phyloP scores from a whole-genome alignment of 2,329 filamentous ascomycete genomes.

The Monilinia vaccinii-corymbosi region DNA sequence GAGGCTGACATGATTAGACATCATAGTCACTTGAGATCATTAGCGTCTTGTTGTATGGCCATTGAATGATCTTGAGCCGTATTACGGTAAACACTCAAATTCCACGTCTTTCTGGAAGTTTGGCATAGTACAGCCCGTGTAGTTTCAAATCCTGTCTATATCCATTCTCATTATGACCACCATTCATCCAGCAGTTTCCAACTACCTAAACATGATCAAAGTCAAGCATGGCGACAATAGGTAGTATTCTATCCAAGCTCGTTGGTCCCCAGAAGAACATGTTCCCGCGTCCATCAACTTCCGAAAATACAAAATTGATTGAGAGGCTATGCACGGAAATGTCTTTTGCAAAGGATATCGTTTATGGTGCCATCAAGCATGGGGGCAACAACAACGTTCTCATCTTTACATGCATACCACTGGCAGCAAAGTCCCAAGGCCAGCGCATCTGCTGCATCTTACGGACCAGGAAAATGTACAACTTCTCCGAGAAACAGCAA shows the following conservation, averaged over 20 bases:
- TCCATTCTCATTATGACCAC: neutral
- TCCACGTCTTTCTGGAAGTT: too few relatives aligned
- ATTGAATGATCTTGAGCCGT: too few relatives aligned
- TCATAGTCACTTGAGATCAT: too few relatives aligned
- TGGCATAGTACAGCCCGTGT: too few relatives aligned
- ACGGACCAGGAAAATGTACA: neutral
- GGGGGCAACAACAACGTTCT: neutral
- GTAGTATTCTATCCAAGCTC: neutral
- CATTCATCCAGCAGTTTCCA: neutral
- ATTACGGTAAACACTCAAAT: too few relatives aligned
- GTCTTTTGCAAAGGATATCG: neutral
- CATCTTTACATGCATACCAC: neutral
- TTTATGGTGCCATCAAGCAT: neutral
- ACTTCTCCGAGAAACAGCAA: neutral
- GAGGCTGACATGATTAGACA: too few relatives aligned
- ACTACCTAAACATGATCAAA: neutral
- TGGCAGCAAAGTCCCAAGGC: neutral
- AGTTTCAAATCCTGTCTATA: neutral
- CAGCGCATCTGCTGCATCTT: neutral
- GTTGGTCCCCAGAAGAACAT: neutral
- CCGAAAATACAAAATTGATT: neutral
- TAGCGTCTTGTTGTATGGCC: too few relatives aligned
- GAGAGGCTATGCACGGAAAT: neutral
- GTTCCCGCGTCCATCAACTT: neutral
- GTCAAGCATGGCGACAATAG: neutral